Base-by-base conservation (phyloP, 495 filamentous ascomycete genomes). In the Hypoxylon perforatum region DNA sequence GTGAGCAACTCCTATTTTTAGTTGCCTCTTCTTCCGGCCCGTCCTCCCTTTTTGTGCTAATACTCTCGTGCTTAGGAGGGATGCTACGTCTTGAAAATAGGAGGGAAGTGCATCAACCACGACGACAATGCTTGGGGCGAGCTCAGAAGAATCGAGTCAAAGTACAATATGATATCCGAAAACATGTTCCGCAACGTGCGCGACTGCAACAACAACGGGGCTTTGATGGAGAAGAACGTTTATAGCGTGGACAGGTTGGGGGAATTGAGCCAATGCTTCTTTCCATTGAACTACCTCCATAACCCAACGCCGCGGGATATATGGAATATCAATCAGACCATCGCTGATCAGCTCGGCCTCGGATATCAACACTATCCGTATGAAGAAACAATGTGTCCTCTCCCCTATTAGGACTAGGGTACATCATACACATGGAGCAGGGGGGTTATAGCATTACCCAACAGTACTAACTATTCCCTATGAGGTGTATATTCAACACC, bases 151-250 rank as follows among this genome's bases (percentile, higher is more conserved):
- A 28, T 28, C 17, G 12, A 19, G 18, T 4, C 18, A 4, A 51
- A 51, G 14, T 51, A 51, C 9, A 28, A 21, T 4, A 3, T 51
- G n/a, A 10, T 1, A 38, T 6, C 21, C 5, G 28, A 35, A 1
- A 51, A 18, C 30, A 36, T 51, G 28, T 51, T 51, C 48, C 48
- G 48, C 8, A 51, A 51, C 14, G 48, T 51, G 17, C 25, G 48
- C 19, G 48, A 51, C 48, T 51, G 48, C 48, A 51, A 51, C 50
- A 53, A 53, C 33, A 23, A 53, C 35, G 8, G 21, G 8, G 25
- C 1, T n/a, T 1, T 12, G 25, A 36, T 41, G 1, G 35, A 41
- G 4, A 8, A 35, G n/a, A 53, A 53, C 19, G 19, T 19, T 3
- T 41, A 53, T n/a, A 41, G 17, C 21, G n/a, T 39, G 33, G 21